A percentile compares a stretch with the other conserved stretches of the same genome.
Evolutionary conservation across 441 rosid species (phyloP).

Genomic region (Erodium texanum): DNA sequence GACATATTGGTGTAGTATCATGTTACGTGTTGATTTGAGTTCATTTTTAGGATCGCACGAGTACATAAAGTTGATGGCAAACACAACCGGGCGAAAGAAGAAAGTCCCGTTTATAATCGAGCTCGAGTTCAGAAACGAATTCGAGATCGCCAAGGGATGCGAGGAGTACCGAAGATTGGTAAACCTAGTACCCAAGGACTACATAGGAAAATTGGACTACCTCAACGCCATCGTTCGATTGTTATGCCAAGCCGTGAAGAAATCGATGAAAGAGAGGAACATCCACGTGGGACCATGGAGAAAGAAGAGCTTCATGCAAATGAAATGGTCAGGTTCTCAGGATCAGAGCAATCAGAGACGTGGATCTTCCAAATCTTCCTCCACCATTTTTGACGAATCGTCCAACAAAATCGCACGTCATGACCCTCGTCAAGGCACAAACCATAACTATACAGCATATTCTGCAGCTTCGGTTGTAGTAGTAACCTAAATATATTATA

Average conservation of each 20-base stretch:
- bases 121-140: slow-evolving; percentile 41
- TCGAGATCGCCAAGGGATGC: slow-evolving; percentile 40
- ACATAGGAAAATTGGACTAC: slow-evolving; percentile 38
- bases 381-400: neutral
- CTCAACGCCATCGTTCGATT: slow-evolving; percentile 31
- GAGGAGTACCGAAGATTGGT: slow-evolving; percentile 31
- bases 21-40: too few relatives aligned
- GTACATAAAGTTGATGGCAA: slow-evolving; percentile 28
- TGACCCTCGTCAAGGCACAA: neutral
- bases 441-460: neutral
- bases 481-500: neutral
- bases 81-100: slow-evolving; percentile 30
- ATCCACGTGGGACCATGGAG: slow-evolving; percentile 54
- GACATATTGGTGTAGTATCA: too few relatives aligned
- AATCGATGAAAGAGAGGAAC: slow-evolving; percentile 44
- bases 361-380: neutral
- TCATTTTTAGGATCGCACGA: slow-evolving; percentile 31
- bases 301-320: slow-evolving; percentile 45
- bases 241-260: slow-evolving; percentile 37
- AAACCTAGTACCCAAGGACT: slow-evolving; percentile 31
- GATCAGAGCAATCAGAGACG: neutral
- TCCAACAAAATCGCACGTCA: neutral
- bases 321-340: slow-evolving; percentile 36
- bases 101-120: slow-evolving; percentile 30
- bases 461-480: neutral